Base-by-base conservation (phyloP, 208 protist genomes). In the Sergeia podlipaevii region DNA sequence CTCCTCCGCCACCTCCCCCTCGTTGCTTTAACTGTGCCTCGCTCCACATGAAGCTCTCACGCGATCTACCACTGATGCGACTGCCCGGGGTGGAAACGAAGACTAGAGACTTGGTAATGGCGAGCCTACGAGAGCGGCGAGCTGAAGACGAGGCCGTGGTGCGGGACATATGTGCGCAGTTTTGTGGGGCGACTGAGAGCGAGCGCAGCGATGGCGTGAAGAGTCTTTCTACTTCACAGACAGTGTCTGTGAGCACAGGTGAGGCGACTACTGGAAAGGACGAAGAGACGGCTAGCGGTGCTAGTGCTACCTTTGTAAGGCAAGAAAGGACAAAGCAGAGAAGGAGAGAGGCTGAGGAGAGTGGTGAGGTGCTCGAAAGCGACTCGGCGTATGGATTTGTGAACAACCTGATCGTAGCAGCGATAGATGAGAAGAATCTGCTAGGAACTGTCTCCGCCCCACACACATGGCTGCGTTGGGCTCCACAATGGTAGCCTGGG, bases 401-500 rank as follows among this genome's bases (percentile, higher is more conserved):
- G 2, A 42, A 53, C 13, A 53, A 68, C 13, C 65, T 93, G 15
- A 80, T 93, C 50, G 46, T 33, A 7, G 68, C 67, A 3, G 72
- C 85, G 23, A 74, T 69, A 3, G 51, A 70, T 27, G 67, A 75
- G 45, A 49, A 66, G 24, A 70, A 84, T 20, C 45, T 85, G 38
- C 4, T 85, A 0, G 81, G 79, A 30, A 65, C 76, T 26, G 51
- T 60, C 6, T 47, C 52, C 29, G 41, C 63, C 1, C 85, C 80
- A 29, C 85, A 93, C 43, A 17, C 30, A n/a, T 89, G 81, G 80
- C 28, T 26, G 29, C 61, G 62, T 18, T 93, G 85, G 85, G 72
- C 81, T 30, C 85, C 85, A 11, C 85, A 93, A 2, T 93, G 85
- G 85, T 93, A 77, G n/a, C n/a, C n/a, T n/a, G n/a, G n/a, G n/a